Base-by-base conservation (phyloP, 352 stramenopile species). In the Globisporangium megalacanthum region DNA sequence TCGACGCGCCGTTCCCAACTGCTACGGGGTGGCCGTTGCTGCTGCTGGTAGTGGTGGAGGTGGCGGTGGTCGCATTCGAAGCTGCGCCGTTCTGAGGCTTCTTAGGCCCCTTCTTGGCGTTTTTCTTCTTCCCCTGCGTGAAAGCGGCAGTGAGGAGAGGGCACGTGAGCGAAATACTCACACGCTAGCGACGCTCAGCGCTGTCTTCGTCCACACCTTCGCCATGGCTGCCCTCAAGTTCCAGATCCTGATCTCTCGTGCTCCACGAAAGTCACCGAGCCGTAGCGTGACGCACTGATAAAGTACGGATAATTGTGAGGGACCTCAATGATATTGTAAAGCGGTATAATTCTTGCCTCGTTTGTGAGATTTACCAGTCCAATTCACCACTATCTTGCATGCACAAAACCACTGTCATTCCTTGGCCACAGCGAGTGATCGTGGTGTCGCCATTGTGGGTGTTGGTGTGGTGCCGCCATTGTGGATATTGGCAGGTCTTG, bases 61-160 rank as follows among this genome's bases (percentile, higher is more conserved):
- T 19, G 7, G 10, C 6, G 0, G 52, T 48, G 15, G 66, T 66
- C 13, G 39, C 54, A 14, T 19, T 57, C 35, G 61, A 36, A 5
- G 53, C 1, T 1, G 45, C 37, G 33, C 74, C 70, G 14, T 79
- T 76, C 56, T 81, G 71, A n/a, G 39, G 48, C 60, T 86, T 86
- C 58, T 85, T 85, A 29, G 70, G 65, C 14, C 60, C 63, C 70
- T 82, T 83, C 58, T 81, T 79, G 15, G 53, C 35, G 31, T 58
- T 47, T 53, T 83, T 74, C 62, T 83, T 87, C 61, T 85, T 87
- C 47, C 50, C 35, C 57, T 63, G 22, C 3, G 29, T 8, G 17
- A 17, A 10, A 19, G 13, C 41, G 3, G 9, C 10, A 41, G 46
- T 8, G n/a, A 6, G 15, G 14, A 51, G 20, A 3, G 20, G 8